Evolutionary conservation across 176 grass and related monocot species (phyloP).

Genomic region (Oryza glumipatula): DNA sequence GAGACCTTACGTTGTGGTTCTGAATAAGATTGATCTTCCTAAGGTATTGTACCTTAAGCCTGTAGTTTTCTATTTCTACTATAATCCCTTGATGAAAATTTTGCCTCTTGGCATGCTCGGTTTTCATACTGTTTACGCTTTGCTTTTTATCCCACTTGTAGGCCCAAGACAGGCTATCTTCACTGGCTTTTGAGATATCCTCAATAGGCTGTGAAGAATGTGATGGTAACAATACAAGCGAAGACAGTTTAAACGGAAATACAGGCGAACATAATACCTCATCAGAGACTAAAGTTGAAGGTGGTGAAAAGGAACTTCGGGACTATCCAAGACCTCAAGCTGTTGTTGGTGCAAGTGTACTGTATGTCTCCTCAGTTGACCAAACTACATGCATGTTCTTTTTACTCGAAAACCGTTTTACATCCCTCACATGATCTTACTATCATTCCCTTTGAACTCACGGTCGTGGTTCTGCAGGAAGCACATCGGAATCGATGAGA

Average conservation of each 20-base stretch:
- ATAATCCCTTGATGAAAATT: background rate
- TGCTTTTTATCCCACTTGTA: constrained; percentile 21
- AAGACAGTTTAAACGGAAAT: constrained; percentile 29
- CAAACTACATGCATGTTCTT: constrained; percentile 23
- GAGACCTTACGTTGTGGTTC: constrained; percentile 83
- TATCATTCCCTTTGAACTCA: background rate
- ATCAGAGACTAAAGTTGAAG: constrained; percentile 44
- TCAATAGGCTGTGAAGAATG: constrained; percentile 67
- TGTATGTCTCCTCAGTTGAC: constrained; percentile 47
- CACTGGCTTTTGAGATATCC: constrained; percentile 73
- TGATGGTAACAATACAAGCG: constrained; percentile 35
- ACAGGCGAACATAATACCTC: constrained; percentile 8
- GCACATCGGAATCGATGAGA: constrained; percentile 78
- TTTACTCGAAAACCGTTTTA: background rate
- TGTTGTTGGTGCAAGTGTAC: constrained; percentile 74
- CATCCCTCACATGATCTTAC: background rate
- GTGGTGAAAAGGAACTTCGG: constrained; percentile 65
- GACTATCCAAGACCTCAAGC: constrained; percentile 91
- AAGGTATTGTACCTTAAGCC: constrained; percentile 50
- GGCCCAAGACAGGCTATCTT: constrained; percentile 71
- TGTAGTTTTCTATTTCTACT: background rate
- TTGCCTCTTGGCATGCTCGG: background rate
- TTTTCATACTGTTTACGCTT: background rate
- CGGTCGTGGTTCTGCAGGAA: constrained; percentile 46
- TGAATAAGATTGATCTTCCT: constrained; percentile 97